A percentile compares a stretch with the other conserved stretches of the same genome.
Conservation (phyloP, 345 rosid genomes). For the Bruguiera gymnorhiza region DNA sequence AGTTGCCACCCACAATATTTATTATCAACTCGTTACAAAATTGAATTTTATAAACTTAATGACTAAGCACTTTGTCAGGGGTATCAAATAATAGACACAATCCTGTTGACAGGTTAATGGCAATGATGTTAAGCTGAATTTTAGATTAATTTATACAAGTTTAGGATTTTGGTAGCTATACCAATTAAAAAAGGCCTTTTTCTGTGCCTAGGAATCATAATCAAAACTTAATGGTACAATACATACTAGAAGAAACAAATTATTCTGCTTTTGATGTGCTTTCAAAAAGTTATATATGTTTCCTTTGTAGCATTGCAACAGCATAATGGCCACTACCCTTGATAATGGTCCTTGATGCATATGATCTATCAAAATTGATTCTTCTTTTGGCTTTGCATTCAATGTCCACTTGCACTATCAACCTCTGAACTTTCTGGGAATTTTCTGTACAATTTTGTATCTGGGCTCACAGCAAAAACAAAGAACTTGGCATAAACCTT, state of each 20-base stretch:
- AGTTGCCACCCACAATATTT: not conserved
- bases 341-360: not conserved
- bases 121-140: not conserved
- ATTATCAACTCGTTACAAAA: no score
- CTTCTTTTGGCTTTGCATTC: no score
- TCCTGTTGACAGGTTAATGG: not conserved
- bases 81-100: no score
- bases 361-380: not conserved
- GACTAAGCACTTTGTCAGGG: no score
- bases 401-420: no score
- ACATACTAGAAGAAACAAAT: conserved; percentile 6
- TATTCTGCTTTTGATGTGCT: no score
- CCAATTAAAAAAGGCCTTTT: not conserved
- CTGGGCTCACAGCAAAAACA: no score
- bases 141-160: not conserved
- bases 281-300: not conserved
- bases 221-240: not conserved
- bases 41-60: no score
- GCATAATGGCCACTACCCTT: conserved; percentile 13
- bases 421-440: no score
- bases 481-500: no score
- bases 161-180: not conserved
- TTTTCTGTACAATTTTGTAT: not conserved
- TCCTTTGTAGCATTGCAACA: not conserved
- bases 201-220: conserved; percentile 12